phyloP scores from a whole-genome alignment of 1,284 basidiomycete species.

The Schizophyllum commune region DNA sequence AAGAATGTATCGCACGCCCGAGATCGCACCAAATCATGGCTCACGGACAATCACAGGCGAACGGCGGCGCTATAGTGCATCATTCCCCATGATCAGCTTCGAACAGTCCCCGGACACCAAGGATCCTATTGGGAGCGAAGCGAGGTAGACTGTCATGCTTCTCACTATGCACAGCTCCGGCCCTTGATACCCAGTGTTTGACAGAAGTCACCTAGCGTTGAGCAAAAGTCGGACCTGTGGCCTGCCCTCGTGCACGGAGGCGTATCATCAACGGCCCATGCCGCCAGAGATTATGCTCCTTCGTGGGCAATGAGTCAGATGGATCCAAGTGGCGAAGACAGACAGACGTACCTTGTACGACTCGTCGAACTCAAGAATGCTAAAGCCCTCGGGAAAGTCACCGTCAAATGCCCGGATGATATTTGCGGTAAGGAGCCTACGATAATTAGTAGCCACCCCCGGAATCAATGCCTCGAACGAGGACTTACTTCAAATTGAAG shows the following conservation, averaged over 20 bases:
- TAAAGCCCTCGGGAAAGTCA: conserved; percentile 22
- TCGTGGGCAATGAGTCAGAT: not conserved
- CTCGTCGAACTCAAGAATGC: conserved; percentile 8
- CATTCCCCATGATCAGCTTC: no score
- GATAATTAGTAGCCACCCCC: conserved; percentile 11
- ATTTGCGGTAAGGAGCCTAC: conserved; percentile 16
- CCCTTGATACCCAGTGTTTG: no score
- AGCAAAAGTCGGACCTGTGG: no score
- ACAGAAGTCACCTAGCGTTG: no score
- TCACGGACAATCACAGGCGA: no score
- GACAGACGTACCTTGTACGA: not conserved
- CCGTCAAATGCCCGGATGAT: conserved; percentile 19
- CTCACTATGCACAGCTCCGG: no score
- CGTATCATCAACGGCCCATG: not conserved
- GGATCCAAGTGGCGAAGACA: not conserved
- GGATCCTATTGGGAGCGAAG: no score
- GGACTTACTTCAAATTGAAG: conserved; percentile 21
- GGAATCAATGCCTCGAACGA: not conserved
- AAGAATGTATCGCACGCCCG: no score
- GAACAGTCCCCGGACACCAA: no score
- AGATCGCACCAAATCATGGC: no score
- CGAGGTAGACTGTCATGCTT: no score
- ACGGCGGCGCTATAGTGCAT: no score
- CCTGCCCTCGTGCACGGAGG: not conserved
- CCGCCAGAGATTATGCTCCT: not conserved